These are phyloP conservation scores for Magnaporthiopsis rhizophila DNA, from an alignment of 2,329 filamentous ascomycete genomes.

Conservation along the genomic window DNA sequence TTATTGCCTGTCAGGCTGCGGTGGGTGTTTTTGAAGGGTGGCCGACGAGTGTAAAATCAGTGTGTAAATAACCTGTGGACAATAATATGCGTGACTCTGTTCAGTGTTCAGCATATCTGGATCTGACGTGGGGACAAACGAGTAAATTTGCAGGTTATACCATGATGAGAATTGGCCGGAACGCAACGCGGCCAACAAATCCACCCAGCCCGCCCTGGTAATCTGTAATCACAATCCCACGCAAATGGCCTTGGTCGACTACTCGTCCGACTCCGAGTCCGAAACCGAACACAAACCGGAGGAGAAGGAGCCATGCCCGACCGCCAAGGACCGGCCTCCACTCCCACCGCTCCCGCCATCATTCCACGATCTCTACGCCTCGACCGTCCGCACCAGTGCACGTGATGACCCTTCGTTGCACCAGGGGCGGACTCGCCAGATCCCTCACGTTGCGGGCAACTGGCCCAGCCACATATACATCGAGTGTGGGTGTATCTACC, in stretches of 20 bases:
- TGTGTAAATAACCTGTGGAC: no score
- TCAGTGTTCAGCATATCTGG: no score
- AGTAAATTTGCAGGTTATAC: not conserved
- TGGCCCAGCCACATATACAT: slow-evolving; percentile 93
- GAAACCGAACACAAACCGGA: not conserved
- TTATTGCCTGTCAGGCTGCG: no score
- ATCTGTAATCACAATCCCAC: not conserved
- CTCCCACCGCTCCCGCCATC: slow-evolving; percentile 68
- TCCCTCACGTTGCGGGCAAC: slow-evolving; percentile 77
- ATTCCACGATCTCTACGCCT: slow-evolving; percentile 88
- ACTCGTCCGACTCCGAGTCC: slow-evolving; percentile 22
- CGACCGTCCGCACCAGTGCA: slow-evolving; percentile 67
- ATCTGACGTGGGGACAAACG: not conserved
- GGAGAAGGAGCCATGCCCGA: no score
- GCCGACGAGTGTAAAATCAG: no score
- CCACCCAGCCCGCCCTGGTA: not conserved
- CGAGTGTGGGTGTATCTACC: slow-evolving; percentile 56
- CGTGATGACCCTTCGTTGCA: slow-evolving; percentile 79
- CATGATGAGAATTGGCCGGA: not conserved
- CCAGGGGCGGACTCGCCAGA: slow-evolving; percentile 71
- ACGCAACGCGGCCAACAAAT: not conserved
- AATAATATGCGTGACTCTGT: not conserved
- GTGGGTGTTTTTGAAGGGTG: no score
- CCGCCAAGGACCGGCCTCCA: slow-evolving; percentile 5
- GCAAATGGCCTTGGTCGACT: slow-evolving; percentile 31